Base-by-base conservation (phyloP, 179 eudicot genomes). In the Drosera spatulata region DNA sequence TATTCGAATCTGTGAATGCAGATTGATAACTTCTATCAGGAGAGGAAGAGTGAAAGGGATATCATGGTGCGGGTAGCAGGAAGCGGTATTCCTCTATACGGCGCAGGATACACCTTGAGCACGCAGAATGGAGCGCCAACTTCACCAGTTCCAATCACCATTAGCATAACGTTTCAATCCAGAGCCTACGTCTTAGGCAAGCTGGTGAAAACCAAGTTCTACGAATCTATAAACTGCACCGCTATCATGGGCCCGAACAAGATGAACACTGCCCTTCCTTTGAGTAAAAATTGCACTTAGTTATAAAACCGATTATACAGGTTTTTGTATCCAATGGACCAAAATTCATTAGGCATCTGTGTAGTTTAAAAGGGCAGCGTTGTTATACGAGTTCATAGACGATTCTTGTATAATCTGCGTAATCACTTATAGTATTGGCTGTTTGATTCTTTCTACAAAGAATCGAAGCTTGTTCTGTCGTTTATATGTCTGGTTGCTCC, bases 151-250 rank as follows among this genome's bases (percentile, higher is more conserved):
- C 81, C 87, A 12, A 41, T 87, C 42, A 68, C 61, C 50, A 61
- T 87, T 50, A 73, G 48, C 40, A 82, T 88, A 38, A 63, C 67
- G 70, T 82, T 88, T 37, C 64, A 79, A 42, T 84, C 96, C 3
- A 77, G 87, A 64, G 96, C 79, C 2, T 78, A 84, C 39, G 95
- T 88, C 6, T 65, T 88, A 63, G 96, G 96, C 5, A 73, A 75
- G 54, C 55, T 88, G 69, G 95, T 88, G 10, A 88, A 77, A 66
- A 86, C 96, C 6, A 86, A 81, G 70, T 91, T 91, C 69, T 64
- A 75, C 66, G 85, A 59, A 59, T 54, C 56, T 10, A 75, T 91
- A 10, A 68, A 69, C 3, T 88, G 97, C 61, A 12, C 71, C 10
- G 52, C 85, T 2, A 59, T 77, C 53, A 70, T 91, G 86, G 82